Percentiles rank a stretch among this genome's conserved stretches.
Conservation (phyloP, 83 land plant species). For the Diphasiastrum complanatum region DNA sequence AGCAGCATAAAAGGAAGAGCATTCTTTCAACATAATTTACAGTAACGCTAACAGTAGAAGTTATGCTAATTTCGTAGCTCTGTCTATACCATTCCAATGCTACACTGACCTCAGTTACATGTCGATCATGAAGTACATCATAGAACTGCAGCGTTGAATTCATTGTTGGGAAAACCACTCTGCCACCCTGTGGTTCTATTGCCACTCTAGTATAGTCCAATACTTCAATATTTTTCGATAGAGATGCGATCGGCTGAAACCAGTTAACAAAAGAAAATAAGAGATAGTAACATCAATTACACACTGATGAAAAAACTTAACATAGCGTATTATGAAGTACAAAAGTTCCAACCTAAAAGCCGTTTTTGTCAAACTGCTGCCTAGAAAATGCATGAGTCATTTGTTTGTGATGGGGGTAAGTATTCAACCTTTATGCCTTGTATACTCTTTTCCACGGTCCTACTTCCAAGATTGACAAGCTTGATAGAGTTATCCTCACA, state of each 20-base stretch:
- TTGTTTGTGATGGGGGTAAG: too few species aligned
- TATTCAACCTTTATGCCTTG: constrained; percentile 72
- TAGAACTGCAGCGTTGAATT: constrained; percentile 75
- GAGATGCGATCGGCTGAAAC: constrained; percentile 41
- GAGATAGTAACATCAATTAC: not conserved
- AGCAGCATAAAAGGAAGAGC: too few species aligned
- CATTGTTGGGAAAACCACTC: constrained; percentile 54
- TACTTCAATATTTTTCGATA: constrained; percentile 22
- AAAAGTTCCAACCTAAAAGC: too few species aligned
- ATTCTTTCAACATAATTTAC: too few species aligned
- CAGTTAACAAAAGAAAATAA: constrained; percentile 11
- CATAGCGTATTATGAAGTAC: not conserved
- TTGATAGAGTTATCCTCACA: constrained; percentile 82
- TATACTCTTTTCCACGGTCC: constrained; percentile 53
- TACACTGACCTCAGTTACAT: constrained; percentile 48
- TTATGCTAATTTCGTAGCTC: too few species aligned
- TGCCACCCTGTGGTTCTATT: constrained; percentile 42
- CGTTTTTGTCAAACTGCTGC: too few species aligned
- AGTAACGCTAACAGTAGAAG: too few species aligned
- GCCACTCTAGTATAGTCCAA: constrained; percentile 27
- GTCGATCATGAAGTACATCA: constrained; percentile 53
- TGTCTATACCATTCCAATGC: too few species aligned
- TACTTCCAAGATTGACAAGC: constrained; percentile 61
- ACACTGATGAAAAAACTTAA: not conserved
- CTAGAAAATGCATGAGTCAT: too few species aligned